A percentile compares a stretch with the other conserved stretches of the same genome.
These are phyloP conservation scores for Barnettozyma vustinii DNA, from an alignment of 805 yeast species.

Conservation along the genomic window DNA sequence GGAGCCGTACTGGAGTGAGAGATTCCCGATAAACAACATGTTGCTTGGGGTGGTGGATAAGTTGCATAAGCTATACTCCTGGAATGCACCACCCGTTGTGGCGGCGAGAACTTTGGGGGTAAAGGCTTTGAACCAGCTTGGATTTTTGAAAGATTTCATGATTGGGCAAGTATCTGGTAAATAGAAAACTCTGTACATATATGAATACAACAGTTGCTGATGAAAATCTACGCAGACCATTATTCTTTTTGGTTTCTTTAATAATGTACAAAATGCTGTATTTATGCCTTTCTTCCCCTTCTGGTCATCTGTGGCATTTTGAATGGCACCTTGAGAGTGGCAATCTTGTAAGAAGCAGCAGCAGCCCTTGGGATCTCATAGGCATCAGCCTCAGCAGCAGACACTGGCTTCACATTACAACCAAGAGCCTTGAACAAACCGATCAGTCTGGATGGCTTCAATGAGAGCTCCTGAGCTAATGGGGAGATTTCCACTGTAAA, in stretches of 20 bases:
- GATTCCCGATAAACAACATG: constrained; percentile 75
- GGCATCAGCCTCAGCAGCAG: constrained; percentile 70
- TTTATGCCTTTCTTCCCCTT: constrained; percentile 43
- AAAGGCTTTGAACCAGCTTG: constrained; percentile 56
- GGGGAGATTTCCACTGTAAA: constrained; percentile 74
- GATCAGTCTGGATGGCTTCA: constrained; percentile 69
- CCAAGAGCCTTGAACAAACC: constrained; percentile 78
- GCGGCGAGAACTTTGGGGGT: constrained; percentile 72
- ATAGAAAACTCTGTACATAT: background rate
- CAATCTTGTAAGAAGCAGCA: constrained; percentile 68
- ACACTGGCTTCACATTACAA: constrained; percentile 66
- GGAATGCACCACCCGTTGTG: constrained; percentile 70
- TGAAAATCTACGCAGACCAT: background rate
- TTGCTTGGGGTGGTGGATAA: constrained; percentile 88
- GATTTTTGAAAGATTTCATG: constrained; percentile 64
- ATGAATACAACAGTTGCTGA: background rate
- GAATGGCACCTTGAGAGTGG: constrained; percentile 82
- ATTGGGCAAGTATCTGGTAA: constrained; percentile 48
- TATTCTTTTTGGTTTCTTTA: background rate
- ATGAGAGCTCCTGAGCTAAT: constrained; percentile 74
- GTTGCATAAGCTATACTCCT: constrained; percentile 79
- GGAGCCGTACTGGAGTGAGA: constrained; percentile 81
- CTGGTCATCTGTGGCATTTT: constrained; percentile 78
- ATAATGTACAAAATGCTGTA: background rate
- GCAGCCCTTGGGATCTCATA: constrained; percentile 58